Evolutionary conservation across 805 yeast species (phyloP).

Genomic region (Metschnikowia lochheadii): DNA sequence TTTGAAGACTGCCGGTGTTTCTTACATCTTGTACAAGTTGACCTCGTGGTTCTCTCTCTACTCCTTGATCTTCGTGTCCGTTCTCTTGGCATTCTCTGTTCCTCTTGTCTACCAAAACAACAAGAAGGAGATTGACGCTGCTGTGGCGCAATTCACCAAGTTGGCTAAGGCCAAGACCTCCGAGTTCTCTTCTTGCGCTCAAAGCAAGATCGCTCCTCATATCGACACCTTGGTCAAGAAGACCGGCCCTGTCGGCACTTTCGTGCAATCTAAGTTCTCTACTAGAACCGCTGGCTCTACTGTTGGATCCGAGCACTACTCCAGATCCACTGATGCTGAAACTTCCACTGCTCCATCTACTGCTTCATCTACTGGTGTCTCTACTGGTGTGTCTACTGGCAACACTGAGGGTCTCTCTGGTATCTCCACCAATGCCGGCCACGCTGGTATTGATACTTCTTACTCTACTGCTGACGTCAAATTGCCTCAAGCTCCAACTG

Average conservation of each 20-base stretch:
- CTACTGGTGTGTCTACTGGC: slow-evolving; percentile 23
- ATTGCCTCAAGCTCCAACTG: slow-evolving; percentile 41
- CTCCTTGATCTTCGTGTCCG: slow-evolving; percentile 55
- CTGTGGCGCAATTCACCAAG: slow-evolving; percentile 42
- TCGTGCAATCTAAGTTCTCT: slow-evolving; percentile 54
- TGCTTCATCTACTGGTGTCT: slow-evolving; percentile 33
- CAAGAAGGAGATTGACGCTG: slow-evolving; percentile 73
- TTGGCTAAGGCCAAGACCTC: slow-evolving; percentile 49
- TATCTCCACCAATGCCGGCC: slow-evolving; percentile 2
- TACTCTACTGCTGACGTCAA: slow-evolving; percentile 4
- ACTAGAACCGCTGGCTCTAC: slow-evolving; percentile 71
- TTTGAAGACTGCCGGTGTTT: slow-evolving; percentile 62
- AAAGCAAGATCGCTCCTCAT: slow-evolving; percentile 51
- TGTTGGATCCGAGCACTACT: slow-evolving; percentile 38
- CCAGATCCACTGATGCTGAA: slow-evolving; percentile 6
- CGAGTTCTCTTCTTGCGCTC: slow-evolving; percentile 36
- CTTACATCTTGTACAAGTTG: slow-evolving; percentile 64
- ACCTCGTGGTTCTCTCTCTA: slow-evolving; percentile 74
- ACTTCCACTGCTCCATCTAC: slow-evolving; percentile 13
- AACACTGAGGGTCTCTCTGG: neutral
- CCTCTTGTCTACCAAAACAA: slow-evolving; percentile 73
- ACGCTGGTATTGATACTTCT: slow-evolving; percentile 1
- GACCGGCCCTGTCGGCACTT: slow-evolving; percentile 63
- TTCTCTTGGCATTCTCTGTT: slow-evolving; percentile 61
- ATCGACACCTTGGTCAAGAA: slow-evolving; percentile 53